Conservation (phyloP, 345 rosid species). For the Salix viminalis region DNA sequence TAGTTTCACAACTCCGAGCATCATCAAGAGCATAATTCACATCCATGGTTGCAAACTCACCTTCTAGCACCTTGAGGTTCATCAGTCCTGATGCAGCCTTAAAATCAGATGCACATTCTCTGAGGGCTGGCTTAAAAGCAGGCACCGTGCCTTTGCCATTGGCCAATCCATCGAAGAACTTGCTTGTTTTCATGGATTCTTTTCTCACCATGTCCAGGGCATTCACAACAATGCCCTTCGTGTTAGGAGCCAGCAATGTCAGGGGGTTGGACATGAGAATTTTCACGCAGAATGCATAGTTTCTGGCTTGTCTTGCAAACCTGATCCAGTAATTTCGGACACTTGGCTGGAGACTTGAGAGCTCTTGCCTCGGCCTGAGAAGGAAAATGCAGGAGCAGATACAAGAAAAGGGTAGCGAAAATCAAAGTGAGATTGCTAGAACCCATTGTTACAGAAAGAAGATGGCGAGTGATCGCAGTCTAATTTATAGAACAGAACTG, state of each 20-base stretch:
- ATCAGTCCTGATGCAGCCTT: background rate
- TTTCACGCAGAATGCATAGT: background rate
- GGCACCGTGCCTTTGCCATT: background rate
- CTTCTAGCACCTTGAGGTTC: slow-evolving; percentile 8
- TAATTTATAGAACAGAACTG: too few relatives aligned
- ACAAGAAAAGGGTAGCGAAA: background rate
- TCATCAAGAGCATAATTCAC: slow-evolving; percentile 23
- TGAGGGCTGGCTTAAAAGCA: background rate
- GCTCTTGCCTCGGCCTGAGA: background rate
- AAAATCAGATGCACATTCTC: slow-evolving; percentile 4
- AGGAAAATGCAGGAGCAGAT: background rate
- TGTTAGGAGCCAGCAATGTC: background rate
- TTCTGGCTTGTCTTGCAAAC: background rate
- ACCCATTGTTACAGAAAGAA: background rate
- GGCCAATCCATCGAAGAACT: background rate
- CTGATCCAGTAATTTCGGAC: background rate
- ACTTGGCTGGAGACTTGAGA: background rate
- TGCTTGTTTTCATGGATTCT: background rate
- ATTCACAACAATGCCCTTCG: background rate
- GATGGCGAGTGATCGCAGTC: too few relatives aligned
- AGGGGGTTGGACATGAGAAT: background rate
- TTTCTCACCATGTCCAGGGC: background rate
- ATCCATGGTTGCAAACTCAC: slow-evolving; percentile 10
- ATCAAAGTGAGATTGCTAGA: background rate
- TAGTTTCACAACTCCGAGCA: slow-evolving; percentile 1